These are phyloP conservation scores for Diphasiastrum complanatum DNA, from an alignment of 83 land plant genomes.

Conservation along the genomic window DNA sequence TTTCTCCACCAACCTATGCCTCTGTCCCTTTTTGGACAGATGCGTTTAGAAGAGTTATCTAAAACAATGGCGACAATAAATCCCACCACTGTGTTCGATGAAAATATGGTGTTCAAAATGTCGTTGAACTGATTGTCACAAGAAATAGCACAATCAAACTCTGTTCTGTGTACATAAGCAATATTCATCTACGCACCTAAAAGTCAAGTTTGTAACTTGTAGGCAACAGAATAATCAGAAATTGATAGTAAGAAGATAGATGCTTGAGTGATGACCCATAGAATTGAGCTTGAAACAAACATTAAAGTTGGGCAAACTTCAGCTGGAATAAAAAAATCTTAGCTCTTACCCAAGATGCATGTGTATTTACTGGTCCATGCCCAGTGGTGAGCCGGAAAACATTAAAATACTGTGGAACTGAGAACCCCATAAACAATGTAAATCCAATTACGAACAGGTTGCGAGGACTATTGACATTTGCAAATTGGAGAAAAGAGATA, in stretches of 20 bases:
- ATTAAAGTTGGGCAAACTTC: too few species aligned
- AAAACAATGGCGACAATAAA: slow-evolving; percentile 19
- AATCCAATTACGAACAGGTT: slow-evolving; percentile 32
- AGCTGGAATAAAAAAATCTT: too few species aligned
- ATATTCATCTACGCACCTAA: background rate
- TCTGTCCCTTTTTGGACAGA: slow-evolving; percentile 15
- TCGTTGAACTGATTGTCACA: slow-evolving; percentile 30
- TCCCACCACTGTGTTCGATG: slow-evolving; percentile 19
- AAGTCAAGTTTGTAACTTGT: background rate
- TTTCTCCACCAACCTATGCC: slow-evolving; percentile 88
- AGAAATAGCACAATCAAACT: background rate
- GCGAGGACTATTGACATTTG: slow-evolving; percentile 28
- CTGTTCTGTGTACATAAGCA: background rate
- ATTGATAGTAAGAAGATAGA: too few species aligned
- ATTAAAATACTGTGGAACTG: slow-evolving; percentile 30
- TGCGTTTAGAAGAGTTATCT: slow-evolving; percentile 17
- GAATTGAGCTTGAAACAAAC: too few species aligned
- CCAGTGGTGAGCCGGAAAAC: slow-evolving; percentile 20
- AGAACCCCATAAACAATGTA: slow-evolving; percentile 25
- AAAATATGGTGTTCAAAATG: slow-evolving; percentile 25
- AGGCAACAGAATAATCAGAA: too few species aligned
- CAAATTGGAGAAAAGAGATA: slow-evolving; percentile 25
- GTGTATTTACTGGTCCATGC: slow-evolving; percentile 29
- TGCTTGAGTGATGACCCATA: too few species aligned
- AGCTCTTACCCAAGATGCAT: slow-evolving; percentile 26